These are phyloP conservation scores for Sclerotinia glacialis DNA, from an alignment of 2,329 filamentous ascomycete genomes.

Conservation along the genomic window DNA sequence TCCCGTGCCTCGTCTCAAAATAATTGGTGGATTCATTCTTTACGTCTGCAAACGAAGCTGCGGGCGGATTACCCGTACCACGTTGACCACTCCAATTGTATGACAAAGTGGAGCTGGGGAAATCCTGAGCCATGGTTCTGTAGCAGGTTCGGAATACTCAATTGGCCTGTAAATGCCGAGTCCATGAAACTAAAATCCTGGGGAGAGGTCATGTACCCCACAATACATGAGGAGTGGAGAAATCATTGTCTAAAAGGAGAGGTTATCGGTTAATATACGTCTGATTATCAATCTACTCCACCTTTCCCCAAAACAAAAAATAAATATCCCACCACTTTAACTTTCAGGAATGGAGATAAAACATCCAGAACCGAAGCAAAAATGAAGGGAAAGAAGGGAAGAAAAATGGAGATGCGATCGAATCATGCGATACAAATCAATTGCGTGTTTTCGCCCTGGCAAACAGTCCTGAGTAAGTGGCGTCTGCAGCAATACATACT, in stretches of 20 bases:
- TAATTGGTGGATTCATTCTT: slow-evolving; percentile 4
- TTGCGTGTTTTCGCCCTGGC: neutral
- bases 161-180: neutral
- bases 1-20: no score
- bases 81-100: neutral
- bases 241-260: neutral
- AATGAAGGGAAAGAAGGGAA: neutral
- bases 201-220: neutral
- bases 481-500: neutral
- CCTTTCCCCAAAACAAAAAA: no score
- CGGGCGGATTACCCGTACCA: neutral
- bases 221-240: neutral
- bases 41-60: neutral
- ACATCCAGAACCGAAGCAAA: neutral
- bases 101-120: neutral
- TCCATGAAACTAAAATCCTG: neutral
- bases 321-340: neutral
- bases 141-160: neutral
- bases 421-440: neutral
- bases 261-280: neutral
- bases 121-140: neutral
- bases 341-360: neutral
- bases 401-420: neutral
- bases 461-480: neutral
- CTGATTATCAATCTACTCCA: neutral